These are phyloP conservation scores for Hanseniaspora jakobsenii DNA, from an alignment of 805 yeast species.

Conservation along the genomic window DNA sequence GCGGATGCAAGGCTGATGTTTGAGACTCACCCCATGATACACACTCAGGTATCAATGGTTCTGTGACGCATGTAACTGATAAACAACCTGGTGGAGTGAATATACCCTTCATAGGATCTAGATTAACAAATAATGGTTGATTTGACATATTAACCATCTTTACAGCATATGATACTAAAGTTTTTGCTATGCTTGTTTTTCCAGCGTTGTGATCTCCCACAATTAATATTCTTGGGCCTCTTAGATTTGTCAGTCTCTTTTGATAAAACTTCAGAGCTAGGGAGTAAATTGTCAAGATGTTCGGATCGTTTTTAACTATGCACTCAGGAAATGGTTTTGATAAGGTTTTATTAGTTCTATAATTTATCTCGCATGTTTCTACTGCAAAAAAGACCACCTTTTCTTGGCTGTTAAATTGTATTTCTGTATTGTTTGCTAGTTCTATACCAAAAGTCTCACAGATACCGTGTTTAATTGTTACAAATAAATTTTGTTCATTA, in stretches of 20 bases:
- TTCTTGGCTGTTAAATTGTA: constrained; percentile 43
- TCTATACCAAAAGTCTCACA: constrained; percentile 94
- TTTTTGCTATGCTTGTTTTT: constrained; percentile 62
- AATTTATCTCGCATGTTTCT: constrained; percentile 54
- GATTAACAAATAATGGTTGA: constrained; percentile 62
- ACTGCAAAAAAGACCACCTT: constrained; percentile 43
- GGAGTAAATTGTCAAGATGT: constrained; percentile 61
- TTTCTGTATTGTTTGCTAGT: constrained; percentile 57
- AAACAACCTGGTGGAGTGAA: constrained; percentile 73
- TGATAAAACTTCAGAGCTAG: constrained; percentile 60
- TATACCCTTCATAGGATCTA: constrained; percentile 63
- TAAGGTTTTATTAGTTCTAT: constrained; percentile 26
- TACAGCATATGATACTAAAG: constrained; percentile 60
- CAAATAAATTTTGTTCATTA: constrained; percentile 31
- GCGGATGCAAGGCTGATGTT: constrained; percentile 56
- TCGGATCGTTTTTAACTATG: constrained; percentile 24
- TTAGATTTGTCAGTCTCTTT: constrained; percentile 54
- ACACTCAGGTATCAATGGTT: constrained; percentile 59
- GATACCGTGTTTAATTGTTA: constrained; percentile 44
- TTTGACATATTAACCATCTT: constrained; percentile 41
- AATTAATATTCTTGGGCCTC: constrained; percentile 47
- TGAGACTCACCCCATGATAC: constrained; percentile 66
- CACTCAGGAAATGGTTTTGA: constrained; percentile 11
- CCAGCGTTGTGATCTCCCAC: constrained; percentile 68
- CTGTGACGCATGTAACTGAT: constrained; percentile 74